Conservation (phyloP, 23 red algal species). For the Agarophyton chilense region DNA sequence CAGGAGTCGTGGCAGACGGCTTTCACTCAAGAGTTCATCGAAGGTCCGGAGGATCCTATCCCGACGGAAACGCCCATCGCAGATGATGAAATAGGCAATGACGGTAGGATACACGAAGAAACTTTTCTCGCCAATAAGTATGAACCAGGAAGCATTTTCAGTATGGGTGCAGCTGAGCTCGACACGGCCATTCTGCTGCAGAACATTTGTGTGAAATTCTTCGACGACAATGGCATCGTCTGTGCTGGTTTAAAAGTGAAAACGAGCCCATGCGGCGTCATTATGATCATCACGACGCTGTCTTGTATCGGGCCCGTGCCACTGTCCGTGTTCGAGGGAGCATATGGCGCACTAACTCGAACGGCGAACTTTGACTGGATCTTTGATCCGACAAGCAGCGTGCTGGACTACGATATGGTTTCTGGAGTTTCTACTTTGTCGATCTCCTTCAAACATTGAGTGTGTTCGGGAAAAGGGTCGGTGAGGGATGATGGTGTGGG, state of each 20-base stretch:
- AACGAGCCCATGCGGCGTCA: background rate
- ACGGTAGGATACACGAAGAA: too few relatives aligned
- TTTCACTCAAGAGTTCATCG: background rate
- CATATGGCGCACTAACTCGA: background rate
- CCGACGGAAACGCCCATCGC: background rate
- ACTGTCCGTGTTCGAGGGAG: background rate
- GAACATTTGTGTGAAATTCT: background rate
- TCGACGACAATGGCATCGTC: background rate
- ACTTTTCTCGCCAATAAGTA: too few relatives aligned
- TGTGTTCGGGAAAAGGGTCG: too few relatives aligned
- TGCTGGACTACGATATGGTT: constrained; percentile 3
- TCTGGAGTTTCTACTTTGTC: background rate
- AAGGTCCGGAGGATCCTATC: background rate
- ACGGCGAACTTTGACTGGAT: background rate
- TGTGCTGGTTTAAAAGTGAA: background rate
- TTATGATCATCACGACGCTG: background rate
- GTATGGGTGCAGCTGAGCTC: background rate
- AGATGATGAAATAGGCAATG: background rate
- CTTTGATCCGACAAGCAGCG: background rate
- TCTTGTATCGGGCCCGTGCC: background rate
- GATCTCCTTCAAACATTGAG: background rate
- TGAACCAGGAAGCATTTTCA: background rate
- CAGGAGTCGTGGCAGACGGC: background rate
- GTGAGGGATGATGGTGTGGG: too few relatives aligned
- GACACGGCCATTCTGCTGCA: background rate